Conservation (phyloP, 495 filamentous ascomycete species). For the Penicillium robsamsonii region DNA sequence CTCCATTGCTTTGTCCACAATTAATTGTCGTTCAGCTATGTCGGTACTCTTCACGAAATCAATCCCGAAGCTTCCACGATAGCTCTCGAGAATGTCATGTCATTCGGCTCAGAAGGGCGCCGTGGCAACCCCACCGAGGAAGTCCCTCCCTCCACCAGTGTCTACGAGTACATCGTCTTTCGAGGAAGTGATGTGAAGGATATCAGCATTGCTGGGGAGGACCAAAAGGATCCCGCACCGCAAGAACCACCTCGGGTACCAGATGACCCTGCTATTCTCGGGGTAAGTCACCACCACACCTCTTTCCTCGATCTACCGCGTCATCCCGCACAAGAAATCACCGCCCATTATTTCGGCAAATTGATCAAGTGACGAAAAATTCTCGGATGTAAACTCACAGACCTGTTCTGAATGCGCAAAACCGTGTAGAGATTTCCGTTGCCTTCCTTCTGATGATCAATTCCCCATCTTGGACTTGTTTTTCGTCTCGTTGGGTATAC, state of each 20-base stretch:
- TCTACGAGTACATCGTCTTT: constrained; percentile 99
- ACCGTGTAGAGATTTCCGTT: constrained; percentile 96
- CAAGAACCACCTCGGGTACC: constrained; percentile 68
- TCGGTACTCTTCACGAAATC: constrained; percentile 94
- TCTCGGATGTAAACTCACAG: constrained; percentile 60
- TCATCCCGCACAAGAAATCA: not conserved
- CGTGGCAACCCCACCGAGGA: constrained; percentile 73
- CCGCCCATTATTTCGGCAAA: constrained; percentile 18
- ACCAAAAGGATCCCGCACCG: constrained; percentile 70
- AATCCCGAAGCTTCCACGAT: constrained; percentile 95
- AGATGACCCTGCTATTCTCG: constrained; percentile 94
- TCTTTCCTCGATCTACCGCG: constrained; percentile 5
- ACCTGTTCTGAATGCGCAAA: constrained; percentile 81
- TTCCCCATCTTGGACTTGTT: constrained; percentile 7
- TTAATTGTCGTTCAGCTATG: constrained; percentile 64
- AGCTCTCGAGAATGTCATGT: constrained; percentile 90
- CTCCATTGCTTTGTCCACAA: not conserved
- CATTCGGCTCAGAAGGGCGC: constrained; percentile 90
- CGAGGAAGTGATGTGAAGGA: constrained; percentile 98
- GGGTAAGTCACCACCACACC: constrained; percentile 63
- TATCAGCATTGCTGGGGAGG: constrained; percentile 77
- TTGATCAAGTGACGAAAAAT: constrained; percentile 62
- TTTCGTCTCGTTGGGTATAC: constrained; percentile 6
- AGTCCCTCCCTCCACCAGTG: constrained; percentile 71
- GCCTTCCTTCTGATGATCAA: constrained; percentile 92